phyloP scores from a whole-genome alignment of 768 basidiomycete species.

The Rhizopogon vulgaris region DNA sequence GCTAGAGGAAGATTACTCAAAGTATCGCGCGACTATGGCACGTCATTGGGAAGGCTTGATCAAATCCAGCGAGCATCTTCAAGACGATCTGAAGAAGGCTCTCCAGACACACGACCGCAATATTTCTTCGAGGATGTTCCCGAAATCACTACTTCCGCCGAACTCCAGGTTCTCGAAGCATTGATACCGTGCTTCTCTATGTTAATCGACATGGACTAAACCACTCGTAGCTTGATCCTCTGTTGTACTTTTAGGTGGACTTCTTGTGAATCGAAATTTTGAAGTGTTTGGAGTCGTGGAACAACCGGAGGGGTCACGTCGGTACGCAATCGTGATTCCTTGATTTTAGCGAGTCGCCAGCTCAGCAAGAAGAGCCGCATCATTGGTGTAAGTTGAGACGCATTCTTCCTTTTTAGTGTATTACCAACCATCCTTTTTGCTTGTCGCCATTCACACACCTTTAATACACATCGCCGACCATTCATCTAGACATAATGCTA shows the following conservation, averaged over 20 bases:
- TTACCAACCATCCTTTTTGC: no score
- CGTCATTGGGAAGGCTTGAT: conserved; percentile 36
- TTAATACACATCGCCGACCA: no score
- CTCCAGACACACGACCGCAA: conserved; percentile 45
- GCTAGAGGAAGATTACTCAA: conserved; percentile 49
- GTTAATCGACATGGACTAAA: not conserved
- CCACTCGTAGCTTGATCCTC: not conserved
- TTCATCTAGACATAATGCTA: no score
- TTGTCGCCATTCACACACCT: no score
- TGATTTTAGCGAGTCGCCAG: no score
- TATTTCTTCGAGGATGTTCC: conserved; percentile 45
- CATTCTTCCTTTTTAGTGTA: no score
- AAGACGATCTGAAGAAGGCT: conserved; percentile 28
- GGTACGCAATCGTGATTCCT: no score
- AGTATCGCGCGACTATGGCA: conserved; percentile 33
- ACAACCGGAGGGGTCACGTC: no score
- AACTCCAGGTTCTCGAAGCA: conserved; percentile 4
- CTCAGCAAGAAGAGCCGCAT: no score
- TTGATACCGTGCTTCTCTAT: not conserved
- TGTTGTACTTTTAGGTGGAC: not conserved
- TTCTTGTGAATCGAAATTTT: not conserved
- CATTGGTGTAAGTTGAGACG: no score
- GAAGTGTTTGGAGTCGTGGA: not conserved
- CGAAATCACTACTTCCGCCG: conserved; percentile 35
- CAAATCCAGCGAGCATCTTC: conserved; percentile 32